Conservation (phyloP, 2,329 filamentous ascomycete species). For the Aspergillus spinulosporus region DNA sequence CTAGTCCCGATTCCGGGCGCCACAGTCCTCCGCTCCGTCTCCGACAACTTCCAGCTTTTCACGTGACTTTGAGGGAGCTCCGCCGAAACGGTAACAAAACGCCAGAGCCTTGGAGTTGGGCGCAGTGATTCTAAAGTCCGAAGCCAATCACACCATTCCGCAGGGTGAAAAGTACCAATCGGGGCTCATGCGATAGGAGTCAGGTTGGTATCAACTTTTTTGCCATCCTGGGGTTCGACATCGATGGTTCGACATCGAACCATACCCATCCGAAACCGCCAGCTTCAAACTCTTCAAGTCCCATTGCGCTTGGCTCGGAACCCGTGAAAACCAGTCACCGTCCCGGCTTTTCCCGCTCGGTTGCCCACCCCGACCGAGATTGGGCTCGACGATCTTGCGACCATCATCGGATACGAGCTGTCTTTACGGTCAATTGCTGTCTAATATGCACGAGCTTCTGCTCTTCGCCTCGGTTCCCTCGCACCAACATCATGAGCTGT, state of each 20-base stretch:
- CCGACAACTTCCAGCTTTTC: neutral
- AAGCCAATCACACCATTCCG: slow-evolving; percentile 1
- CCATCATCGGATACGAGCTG: slow-evolving; percentile 11
- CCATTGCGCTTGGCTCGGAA: slow-evolving; percentile 8
- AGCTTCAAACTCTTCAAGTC: neutral
- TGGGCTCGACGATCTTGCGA: neutral
- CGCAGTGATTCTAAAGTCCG: slow-evolving; percentile 1
- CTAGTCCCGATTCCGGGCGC: neutral
- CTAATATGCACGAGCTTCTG: slow-evolving; percentile 61
- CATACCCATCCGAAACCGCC: neutral
- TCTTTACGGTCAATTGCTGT: slow-evolving; percentile 12
- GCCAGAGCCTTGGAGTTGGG: neutral
- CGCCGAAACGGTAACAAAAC: slow-evolving; percentile 15
- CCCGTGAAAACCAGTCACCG: slow-evolving; percentile 8
- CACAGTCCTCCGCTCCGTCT: neutral
- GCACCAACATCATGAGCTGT: slow-evolving; percentile 59
- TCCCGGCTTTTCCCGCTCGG: slow-evolving; percentile 21
- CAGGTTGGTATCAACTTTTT: neutral
- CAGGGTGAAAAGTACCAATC: neutral
- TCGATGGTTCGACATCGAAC: slow-evolving; percentile 4
- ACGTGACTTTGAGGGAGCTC: slow-evolving; percentile 7
- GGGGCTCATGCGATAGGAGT: slow-evolving; percentile 1
- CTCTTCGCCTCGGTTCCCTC: slow-evolving; percentile 61
- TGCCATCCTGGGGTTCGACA: neutral
- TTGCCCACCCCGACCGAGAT: slow-evolving; percentile 16